Evolutionary conservation across 768 basidiomycete genomes (phyloP).

Genomic region (Candolleomyces aberdarensis): DNA sequence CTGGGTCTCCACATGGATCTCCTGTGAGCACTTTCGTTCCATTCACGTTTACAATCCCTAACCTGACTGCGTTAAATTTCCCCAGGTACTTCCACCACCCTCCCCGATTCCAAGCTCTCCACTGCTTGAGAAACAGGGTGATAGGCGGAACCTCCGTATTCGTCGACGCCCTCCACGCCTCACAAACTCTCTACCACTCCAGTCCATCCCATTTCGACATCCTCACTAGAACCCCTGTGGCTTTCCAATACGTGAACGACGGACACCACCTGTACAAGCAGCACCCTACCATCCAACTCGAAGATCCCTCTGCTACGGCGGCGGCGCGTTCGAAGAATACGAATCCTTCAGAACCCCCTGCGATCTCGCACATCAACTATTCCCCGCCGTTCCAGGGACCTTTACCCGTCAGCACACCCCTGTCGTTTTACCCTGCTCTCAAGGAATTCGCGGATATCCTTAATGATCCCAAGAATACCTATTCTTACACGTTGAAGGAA

Average conservation of each 20-base stretch:
- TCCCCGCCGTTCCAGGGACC: conserved; percentile 95
- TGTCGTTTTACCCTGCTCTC: conserved; percentile 62
- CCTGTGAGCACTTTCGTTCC: conserved; percentile 51
- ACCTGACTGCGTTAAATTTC: too few species aligned
- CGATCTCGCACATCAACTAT: conserved; percentile 77
- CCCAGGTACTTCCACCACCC: conserved; percentile 86
- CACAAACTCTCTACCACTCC: conserved; percentile 43
- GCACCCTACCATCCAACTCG: conserved; percentile 77
- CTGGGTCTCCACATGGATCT: conserved; percentile 93
- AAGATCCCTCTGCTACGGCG: conserved; percentile 14
- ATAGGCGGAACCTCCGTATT: conserved; percentile 83
- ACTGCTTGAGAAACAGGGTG: conserved; percentile 85
- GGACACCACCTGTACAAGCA: conserved; percentile 73
- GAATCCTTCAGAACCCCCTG: conserved; percentile 12
- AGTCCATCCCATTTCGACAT: conserved; percentile 52
- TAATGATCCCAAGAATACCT: conserved; percentile 48
- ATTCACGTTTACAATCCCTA: background rate
- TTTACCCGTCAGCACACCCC: conserved; percentile 51
- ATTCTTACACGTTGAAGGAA: conserved; percentile 66
- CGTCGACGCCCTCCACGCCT: conserved; percentile 74
- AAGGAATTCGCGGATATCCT: conserved; percentile 55
- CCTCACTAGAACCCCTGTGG: conserved; percentile 64
- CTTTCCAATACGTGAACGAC: conserved; percentile 90
- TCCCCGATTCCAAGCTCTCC: conserved; percentile 89
- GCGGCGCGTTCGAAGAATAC: background rate